phyloP scores from a whole-genome alignment of 345 rosid genomes.

The Hirschfeldia incana region DNA sequence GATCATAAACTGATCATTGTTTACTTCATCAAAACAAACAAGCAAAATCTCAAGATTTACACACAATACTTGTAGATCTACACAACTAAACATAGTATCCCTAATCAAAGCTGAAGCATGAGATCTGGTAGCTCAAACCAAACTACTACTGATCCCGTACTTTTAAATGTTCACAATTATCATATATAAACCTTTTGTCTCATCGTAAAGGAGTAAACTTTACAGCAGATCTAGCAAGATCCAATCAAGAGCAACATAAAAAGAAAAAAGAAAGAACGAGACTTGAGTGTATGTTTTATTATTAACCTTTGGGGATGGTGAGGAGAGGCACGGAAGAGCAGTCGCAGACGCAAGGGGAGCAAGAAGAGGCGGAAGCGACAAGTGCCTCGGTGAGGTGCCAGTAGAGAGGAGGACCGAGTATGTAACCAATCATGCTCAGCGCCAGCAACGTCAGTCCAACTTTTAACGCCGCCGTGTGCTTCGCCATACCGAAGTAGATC shows the following conservation, averaged over 20 bases:
- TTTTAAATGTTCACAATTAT: too few relatives aligned
- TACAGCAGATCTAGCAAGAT: constrained; percentile 31
- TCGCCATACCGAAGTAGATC: constrained; percentile 43
- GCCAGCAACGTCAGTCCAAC: constrained; percentile 51
- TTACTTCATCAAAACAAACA: background rate
- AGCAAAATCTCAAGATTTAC: background rate
- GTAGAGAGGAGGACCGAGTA: constrained; percentile 88
- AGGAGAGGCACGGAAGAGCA: constrained; percentile 81
- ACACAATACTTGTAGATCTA: constrained; percentile 9
- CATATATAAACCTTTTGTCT: background rate
- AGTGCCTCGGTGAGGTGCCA: constrained; percentile 80
- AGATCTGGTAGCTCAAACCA: background rate
- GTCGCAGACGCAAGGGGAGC: constrained; percentile 71
- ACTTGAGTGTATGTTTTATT: background rate
- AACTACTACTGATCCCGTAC: too few relatives aligned
- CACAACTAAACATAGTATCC: background rate
- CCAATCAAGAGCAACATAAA: constrained; percentile 11
- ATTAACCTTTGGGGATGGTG: constrained; percentile 65
- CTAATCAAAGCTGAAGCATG: background rate
- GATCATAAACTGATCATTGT: background rate
- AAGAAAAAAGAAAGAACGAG: background rate
- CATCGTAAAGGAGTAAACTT: constrained; percentile 1
- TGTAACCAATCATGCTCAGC: constrained; percentile 61
- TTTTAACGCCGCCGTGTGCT: constrained; percentile 58
- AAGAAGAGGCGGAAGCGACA: constrained; percentile 44